These are phyloP conservation scores for Microdochium nivale DNA, from an alignment of 2,329 filamentous ascomycete genomes.

Conservation along the genomic window DNA sequence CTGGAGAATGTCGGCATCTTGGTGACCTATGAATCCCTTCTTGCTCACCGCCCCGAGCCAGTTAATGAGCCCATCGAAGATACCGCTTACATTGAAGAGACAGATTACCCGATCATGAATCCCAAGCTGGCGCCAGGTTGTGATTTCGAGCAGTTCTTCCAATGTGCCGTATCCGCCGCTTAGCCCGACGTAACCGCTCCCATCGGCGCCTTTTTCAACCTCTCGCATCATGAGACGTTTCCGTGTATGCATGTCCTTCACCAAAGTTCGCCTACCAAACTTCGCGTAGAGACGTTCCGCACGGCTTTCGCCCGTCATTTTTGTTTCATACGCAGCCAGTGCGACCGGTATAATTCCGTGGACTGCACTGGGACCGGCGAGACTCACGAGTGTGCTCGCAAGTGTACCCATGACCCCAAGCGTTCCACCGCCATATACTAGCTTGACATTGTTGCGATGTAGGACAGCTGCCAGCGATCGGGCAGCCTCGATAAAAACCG, in stretches of 20 bases:
- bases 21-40: slow-evolving; percentile 43
- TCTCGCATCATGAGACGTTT: slow-evolving; percentile 56
- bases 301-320: not conserved
- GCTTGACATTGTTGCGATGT: slow-evolving; percentile 43
- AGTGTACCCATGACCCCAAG: slow-evolving; percentile 59
- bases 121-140: slow-evolving; percentile 56
- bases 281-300: slow-evolving; percentile 6
- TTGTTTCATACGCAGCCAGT: slow-evolving; percentile 41
- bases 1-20: slow-evolving; percentile 43
- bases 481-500: slow-evolving; percentile 48
- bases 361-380: slow-evolving; percentile 49
- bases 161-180: slow-evolving; percentile 56
- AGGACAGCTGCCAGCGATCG: slow-evolving; percentile 45
- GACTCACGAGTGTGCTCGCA: slow-evolving; percentile 50
- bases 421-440: slow-evolving; percentile 59
- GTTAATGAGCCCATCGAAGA: slow-evolving; percentile 51
- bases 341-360: slow-evolving; percentile 56
- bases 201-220: slow-evolving; percentile 50
- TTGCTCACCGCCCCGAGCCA: slow-evolving; percentile 50
- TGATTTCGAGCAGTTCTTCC: slow-evolving; percentile 43
- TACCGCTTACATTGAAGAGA: slow-evolving; percentile 52
- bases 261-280: slow-evolving; percentile 52
- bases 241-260: slow-evolving; percentile 57
- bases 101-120: slow-evolving; percentile 50
- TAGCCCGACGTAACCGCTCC: slow-evolving; percentile 54